These are phyloP conservation scores for Penicillium parvum DNA, from an alignment of 495 filamentous ascomycete species.

Conservation along the genomic window DNA sequence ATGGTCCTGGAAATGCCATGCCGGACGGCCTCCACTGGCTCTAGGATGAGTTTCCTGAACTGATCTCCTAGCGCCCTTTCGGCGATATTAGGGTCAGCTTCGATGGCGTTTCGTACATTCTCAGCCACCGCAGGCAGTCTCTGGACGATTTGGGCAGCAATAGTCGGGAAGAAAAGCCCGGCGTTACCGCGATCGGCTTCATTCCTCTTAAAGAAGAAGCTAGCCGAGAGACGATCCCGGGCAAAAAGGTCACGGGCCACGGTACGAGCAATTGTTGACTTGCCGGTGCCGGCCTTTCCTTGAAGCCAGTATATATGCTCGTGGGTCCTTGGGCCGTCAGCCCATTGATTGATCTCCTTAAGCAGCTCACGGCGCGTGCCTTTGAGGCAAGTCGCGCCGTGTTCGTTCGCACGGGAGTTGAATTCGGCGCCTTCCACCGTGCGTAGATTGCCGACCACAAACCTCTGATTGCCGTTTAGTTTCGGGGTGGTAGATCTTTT, in stretches of 20 bases:
- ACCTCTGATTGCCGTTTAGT: too few relatives aligned
- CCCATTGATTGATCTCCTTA: too few relatives aligned
- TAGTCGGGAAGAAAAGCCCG: neutral
- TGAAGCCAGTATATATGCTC: slow-evolving; percentile 1
- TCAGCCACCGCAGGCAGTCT: neutral
- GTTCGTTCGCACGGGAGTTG: too few relatives aligned
- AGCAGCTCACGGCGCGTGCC: too few relatives aligned
- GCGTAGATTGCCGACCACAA: too few relatives aligned
- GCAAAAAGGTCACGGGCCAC: neutral
- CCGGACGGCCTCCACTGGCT: neutral
- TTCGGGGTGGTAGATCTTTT: too few relatives aligned
- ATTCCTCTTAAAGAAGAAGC: slow-evolving; percentile 2
- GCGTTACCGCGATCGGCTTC: neutral
- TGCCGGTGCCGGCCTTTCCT: slow-evolving; percentile 6
- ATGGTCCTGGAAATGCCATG: neutral
- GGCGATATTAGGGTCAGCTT: neutral
- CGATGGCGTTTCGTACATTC: neutral
- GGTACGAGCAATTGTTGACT: slow-evolving; percentile 4
- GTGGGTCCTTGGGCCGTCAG: neutral
- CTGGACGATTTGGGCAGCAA: neutral
- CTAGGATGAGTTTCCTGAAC: neutral
- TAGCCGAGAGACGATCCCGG: neutral
- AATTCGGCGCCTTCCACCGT: too few relatives aligned
- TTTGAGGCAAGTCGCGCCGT: too few relatives aligned
- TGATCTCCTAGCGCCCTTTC: neutral